Base-by-base conservation (phyloP, 148 eudicot species). In the Chenopodium quinoa region DNA sequence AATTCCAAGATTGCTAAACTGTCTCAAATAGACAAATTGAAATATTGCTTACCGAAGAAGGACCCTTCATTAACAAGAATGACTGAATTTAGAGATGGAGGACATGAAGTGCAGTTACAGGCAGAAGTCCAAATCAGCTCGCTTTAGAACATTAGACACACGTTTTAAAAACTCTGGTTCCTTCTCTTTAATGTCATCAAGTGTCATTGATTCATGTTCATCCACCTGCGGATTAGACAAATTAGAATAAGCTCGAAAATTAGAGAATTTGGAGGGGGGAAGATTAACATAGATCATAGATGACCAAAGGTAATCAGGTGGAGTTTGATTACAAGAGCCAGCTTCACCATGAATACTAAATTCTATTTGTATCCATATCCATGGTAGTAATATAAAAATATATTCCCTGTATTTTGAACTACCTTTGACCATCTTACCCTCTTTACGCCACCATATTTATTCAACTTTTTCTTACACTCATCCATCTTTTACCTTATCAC, bases 101-200 rank as follows among this genome's bases (percentile, higher is more conserved):
- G 60, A 65, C 70, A 37, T n/a, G 5, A 12, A 64, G 0, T n/a
- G 46, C 70, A 52, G 37, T 78, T 88, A 94, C 74, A 91, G 75
- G 34, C 91, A 87, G 20, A 91, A 92, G 54, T 92, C 97, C 32
- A 81, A 73, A 81, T 81, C 88, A 16, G 97, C 98, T 71, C 96
- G 91, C 84, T 89, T 91, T 60, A 95, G 89, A 86, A 89, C 89
- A 80, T 91, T 77, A 16, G 88, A 79, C 34, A 93, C 97, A 84
- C 93, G 84, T 22, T 79, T 52, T 85, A 89, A 93, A 85, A 82
- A 95, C 71, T 90, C 92, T 3, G 98, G 97, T 67, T 95, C 96
- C 58, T 87, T 84, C 72, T 82, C 90, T 77, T 86, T 82, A 83
- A 95, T 80, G 22, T 92, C 94, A 68, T 92, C 96, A 13, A 92